A percentile compares a stretch with the other conserved stretches of the same genome.
These are phyloP conservation scores for Trypanosoma conorhini DNA, from an alignment of 208 protist genomes.

Conservation along the genomic window DNA sequence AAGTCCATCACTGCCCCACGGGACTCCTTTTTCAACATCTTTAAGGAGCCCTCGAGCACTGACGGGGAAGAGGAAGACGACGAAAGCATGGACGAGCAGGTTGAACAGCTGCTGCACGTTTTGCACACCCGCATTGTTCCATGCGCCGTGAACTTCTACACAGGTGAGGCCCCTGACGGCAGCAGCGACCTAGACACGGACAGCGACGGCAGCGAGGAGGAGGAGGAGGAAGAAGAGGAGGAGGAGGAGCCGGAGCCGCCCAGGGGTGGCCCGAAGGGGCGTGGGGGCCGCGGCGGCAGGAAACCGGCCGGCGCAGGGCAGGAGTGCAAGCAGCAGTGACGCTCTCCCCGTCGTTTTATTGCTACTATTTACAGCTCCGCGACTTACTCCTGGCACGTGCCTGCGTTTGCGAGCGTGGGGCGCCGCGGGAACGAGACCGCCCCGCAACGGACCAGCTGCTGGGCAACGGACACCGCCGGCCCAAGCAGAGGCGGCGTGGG, in stretches of 20 bases:
- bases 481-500: background rate
- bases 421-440: background rate
- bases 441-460: background rate
- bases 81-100: constrained; percentile 60
- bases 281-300: constrained; percentile 1
- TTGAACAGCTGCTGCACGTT: constrained; percentile 35
- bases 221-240: constrained; percentile 69
- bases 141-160: constrained; percentile 82
- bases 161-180: constrained; percentile 83
- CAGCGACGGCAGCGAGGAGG: constrained; percentile 72
- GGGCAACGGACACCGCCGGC: background rate
- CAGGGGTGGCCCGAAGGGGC: background rate
- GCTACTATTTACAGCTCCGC: background rate
- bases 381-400: background rate
- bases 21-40: constrained; percentile 83
- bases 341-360: background rate
- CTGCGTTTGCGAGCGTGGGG: background rate
- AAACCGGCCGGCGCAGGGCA: background rate
- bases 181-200: constrained; percentile 67
- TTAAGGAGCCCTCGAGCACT: constrained; percentile 40
- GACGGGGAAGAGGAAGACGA: constrained; percentile 33
- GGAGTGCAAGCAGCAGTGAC: constrained; percentile 34
- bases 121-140: constrained; percentile 78
- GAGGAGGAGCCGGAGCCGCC: constrained; percentile 19
- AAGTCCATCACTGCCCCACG: constrained; percentile 46